A percentile compares a stretch with the other conserved stretches of the same genome.
phyloP scores from a whole-genome alignment of 306 rosid genomes.

The Cucurbita maxima region DNA sequence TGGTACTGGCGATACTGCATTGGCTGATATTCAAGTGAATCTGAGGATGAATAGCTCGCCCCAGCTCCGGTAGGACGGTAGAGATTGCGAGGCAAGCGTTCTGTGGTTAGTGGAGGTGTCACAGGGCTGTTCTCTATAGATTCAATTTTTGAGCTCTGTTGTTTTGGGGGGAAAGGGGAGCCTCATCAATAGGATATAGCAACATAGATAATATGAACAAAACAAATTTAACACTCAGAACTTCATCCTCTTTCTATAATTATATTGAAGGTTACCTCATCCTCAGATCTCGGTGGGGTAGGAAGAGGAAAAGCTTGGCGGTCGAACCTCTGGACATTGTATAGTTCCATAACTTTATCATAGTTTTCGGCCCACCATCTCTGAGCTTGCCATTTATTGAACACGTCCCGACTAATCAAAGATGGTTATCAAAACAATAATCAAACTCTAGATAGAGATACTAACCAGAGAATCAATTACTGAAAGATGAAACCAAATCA shows the following conservation, averaged over 20 bases:
- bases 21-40: constrained; percentile 60
- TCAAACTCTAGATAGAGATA: background rate
- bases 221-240: background rate
- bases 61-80: constrained; percentile 37
- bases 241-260: background rate
- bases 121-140: constrained; percentile 72
- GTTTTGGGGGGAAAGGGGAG: background rate
- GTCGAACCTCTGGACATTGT: constrained; percentile 91
- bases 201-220: background rate
- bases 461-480: background rate
- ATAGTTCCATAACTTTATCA: constrained; percentile 84
- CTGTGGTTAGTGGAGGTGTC: constrained; percentile 79
- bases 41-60: constrained; percentile 81
- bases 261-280: constrained; percentile 42
- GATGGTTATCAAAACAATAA: background rate
- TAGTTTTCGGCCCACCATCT: constrained; percentile 93
- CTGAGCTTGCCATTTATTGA: constrained; percentile 95
- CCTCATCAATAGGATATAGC: background rate
- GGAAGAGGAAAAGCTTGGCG: constrained; percentile 79
- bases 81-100: constrained; percentile 46
- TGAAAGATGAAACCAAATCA: background rate
- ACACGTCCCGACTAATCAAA: constrained; percentile 62
- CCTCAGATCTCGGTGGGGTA: constrained; percentile 88
- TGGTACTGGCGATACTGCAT: constrained; percentile 42
- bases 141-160: constrained; percentile 72